Evolutionary conservation across 805 yeast species (phyloP), one percentile per base, ranked within the genome.

Genomic region (Barnettozyma siamensis): DNA sequence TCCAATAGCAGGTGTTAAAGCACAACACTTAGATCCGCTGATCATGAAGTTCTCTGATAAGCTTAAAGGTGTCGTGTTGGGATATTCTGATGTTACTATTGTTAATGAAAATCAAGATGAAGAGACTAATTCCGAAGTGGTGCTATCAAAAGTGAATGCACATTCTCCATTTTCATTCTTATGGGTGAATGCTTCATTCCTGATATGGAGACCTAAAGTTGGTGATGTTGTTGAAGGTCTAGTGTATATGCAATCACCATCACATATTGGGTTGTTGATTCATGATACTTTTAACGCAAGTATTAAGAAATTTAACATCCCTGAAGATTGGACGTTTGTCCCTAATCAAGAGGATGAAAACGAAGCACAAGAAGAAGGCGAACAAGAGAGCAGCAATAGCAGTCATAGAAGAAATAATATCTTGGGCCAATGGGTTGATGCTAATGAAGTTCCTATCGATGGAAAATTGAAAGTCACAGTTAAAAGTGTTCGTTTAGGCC

Each of bases 261-360:
- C 96, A 7, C 99, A 93, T 59, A 83, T 93, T 54, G 98, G 97
- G 45, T 69, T 93, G 46, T 72, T 93, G 49, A 72, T 93, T 37
- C 89, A 87, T 60, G 98, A 93, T 64, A 87, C 95, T 1, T 93
- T 93, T 69, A 93, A 93, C 64, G 97, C 97, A 18, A 80, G 91
- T 35, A 87, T 93, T 48, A 87, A 85, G 63, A 80, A 85, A 59
- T 80, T 74, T 58, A 80, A 78, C 53, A 88, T 93, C 46, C 99
- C 99, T n/a, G 65, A 68, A 32, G 74, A 70, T 35, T 93, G 99
- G 99, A 69, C 69, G 27, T 93, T 91, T 63, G 73, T 86, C 40
- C 91, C 93, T 38, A 78, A 74, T 53, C 88, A 87, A 58, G 80
- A 72, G 19, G 91, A 83, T 52, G 87, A 78, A 48, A 50, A 45